Conservation (phyloP, 108 stramenopile genomes). For the Cafeteria roenbergensis region DNA sequence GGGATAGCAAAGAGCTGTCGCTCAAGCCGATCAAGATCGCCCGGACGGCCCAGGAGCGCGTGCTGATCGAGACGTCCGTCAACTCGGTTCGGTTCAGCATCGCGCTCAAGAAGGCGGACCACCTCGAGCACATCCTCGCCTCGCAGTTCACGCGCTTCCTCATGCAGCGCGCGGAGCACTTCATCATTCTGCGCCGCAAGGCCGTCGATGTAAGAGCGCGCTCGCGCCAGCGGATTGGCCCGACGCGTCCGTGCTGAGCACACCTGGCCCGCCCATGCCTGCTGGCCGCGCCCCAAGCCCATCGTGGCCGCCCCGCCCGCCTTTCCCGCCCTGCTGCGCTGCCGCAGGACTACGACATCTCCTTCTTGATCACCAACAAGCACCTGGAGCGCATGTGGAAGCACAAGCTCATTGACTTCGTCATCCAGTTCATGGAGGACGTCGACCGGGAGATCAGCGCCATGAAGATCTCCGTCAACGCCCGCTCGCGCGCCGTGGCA, state of each 20-base stretch:
- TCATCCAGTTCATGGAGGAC: constrained; percentile 60
- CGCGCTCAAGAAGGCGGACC: constrained; percentile 51
- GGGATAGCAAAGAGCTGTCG: constrained; percentile 22
- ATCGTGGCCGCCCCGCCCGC: not conserved
- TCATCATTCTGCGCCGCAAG: constrained; percentile 49
- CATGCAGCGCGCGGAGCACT: constrained; percentile 59
- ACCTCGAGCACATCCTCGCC: constrained; percentile 49
- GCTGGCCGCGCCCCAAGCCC: not conserved
- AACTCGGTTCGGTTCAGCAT: constrained; percentile 53
- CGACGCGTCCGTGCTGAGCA: too few species aligned
- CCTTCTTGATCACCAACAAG: constrained; percentile 51
- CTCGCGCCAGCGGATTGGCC: too few species aligned
- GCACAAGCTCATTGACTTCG: constrained; percentile 55
- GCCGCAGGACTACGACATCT: constrained; percentile 44
- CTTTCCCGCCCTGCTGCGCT: not conserved
- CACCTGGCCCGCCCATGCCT: too few species aligned
- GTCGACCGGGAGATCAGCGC: constrained; percentile 57
- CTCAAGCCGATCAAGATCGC: constrained; percentile 50
- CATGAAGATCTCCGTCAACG: constrained; percentile 58
- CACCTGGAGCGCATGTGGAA: constrained; percentile 55
- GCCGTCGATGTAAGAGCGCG: too few species aligned
- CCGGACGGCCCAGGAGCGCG: constrained; percentile 40
- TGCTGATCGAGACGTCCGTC: constrained; percentile 46
- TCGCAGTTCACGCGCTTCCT: constrained; percentile 51
- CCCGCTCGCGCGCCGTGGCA: constrained; percentile 45